Conservation (phyloP, 768 basidiomycete species). For the Lactarius evosmus region DNA sequence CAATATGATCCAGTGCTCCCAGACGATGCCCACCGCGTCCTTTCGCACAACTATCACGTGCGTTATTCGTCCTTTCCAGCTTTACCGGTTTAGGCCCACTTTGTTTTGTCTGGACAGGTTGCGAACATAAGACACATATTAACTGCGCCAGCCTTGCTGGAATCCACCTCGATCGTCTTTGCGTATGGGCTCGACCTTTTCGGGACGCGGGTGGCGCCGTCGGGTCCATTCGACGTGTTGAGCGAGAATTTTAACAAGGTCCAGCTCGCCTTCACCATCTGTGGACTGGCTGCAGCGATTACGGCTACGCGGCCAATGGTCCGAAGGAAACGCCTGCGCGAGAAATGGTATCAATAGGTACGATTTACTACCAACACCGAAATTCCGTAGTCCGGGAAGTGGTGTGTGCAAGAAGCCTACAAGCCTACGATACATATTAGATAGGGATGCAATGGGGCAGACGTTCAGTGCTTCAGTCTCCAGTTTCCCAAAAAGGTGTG, state of each 20-base stretch:
- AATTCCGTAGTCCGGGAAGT: neutral
- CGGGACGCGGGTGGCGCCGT: slow-evolving; percentile 78
- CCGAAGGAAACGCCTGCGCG: slow-evolving; percentile 56
- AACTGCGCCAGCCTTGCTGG: slow-evolving; percentile 80
- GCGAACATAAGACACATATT: slow-evolving; percentile 64
- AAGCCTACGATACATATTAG: neutral
- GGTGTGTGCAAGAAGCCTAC: neutral
- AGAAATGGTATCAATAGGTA: slow-evolving; percentile 64
- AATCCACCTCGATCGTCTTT: slow-evolving; percentile 89
- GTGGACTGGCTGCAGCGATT: slow-evolving; percentile 70
- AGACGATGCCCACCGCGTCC: slow-evolving; percentile 56
- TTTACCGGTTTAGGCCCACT: neutral
- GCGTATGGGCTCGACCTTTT: slow-evolving; percentile 89
- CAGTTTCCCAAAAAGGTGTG: neutral
- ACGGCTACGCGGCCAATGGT: slow-evolving; percentile 83
- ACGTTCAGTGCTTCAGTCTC: neutral
- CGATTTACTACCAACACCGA: neutral
- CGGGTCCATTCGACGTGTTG: slow-evolving; percentile 88
- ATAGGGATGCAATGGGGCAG: neutral
- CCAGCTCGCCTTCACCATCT: slow-evolving; percentile 82
- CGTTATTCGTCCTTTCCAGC: slow-evolving; percentile 23
- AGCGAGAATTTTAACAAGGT: slow-evolving; percentile 91
- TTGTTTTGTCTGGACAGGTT: slow-evolving; percentile 48
- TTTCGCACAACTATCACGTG: slow-evolving; percentile 58
- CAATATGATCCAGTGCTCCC: slow-evolving; percentile 80